These are phyloP conservation scores for Osmanthus fragrans DNA, from an alignment of 257 asterid species.

Conservation along the genomic window DNA sequence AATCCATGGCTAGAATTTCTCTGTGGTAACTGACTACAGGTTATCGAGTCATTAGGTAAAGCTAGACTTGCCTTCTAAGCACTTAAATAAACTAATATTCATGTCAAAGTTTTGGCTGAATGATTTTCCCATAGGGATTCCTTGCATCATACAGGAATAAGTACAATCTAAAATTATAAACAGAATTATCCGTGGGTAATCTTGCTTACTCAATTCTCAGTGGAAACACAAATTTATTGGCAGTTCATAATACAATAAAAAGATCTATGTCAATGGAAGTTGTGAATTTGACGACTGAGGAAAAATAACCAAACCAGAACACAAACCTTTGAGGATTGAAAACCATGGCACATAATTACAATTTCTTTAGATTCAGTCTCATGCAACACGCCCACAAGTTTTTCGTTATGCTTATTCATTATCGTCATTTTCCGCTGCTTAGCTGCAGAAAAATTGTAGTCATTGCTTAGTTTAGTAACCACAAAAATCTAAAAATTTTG, in stretches of 20 bases:
- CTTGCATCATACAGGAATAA: no score
- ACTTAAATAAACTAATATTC: neutral
- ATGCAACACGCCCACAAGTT: constrained; percentile 22
- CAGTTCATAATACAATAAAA: neutral
- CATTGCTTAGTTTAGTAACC: neutral
- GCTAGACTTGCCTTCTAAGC: neutral
- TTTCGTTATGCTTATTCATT: constrained; percentile 19
- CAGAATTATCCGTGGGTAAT: neutral
- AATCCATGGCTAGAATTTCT: neutral
- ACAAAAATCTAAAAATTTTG: neutral
- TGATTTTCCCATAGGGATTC: no score
- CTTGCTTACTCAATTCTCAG: neutral
- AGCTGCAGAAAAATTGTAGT: constrained; percentile 7
- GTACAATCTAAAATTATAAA: no score
- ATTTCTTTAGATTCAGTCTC: constrained; percentile 21
- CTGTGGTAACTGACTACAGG: neutral
- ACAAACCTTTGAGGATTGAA: constrained; percentile 25
- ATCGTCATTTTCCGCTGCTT: constrained; percentile 17
- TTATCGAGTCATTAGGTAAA: neutral
- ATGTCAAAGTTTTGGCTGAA: no score
- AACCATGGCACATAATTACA: constrained; percentile 27
- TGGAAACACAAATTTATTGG: neutral
- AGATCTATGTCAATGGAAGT: neutral
- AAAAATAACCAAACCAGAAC: neutral
- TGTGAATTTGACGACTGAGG: neutral